Evolutionary conservation across 352 stramenopile genomes (phyloP).

Genomic region (Phytophthora idaei): DNA sequence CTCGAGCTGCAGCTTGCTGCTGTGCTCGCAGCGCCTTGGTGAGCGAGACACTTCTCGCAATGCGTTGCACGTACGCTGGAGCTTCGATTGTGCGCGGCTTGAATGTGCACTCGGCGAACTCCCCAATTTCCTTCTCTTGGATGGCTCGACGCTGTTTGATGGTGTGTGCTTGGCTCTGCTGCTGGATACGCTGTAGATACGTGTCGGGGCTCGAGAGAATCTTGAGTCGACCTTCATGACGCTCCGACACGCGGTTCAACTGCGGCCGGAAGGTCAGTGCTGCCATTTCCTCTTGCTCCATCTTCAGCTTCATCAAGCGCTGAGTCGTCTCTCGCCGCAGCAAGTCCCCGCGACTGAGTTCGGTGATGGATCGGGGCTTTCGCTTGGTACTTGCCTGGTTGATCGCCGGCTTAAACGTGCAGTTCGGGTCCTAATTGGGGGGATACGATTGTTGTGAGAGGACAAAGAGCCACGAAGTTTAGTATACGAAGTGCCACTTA

Average conservation of each 20-base stretch:
- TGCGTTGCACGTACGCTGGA: constrained; percentile 82
- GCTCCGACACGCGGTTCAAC: constrained; percentile 71
- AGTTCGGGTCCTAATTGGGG: constrained; percentile 68
- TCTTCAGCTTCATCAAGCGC: constrained; percentile 85
- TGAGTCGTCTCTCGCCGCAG: constrained; percentile 79
- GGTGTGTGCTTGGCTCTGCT: constrained; percentile 74
- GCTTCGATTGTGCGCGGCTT: constrained; percentile 85
- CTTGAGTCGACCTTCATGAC: constrained; percentile 76
- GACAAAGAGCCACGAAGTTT: neutral
- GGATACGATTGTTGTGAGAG: neutral
- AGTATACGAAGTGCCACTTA: constrained; percentile 25
- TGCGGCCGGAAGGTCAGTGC: constrained; percentile 80
- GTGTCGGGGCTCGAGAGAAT: constrained; percentile 81
- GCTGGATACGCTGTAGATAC: constrained; percentile 82
- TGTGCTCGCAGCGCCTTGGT: constrained; percentile 73
- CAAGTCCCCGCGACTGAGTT: constrained; percentile 80
- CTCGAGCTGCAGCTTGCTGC: constrained; percentile 45
- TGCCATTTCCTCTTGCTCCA: constrained; percentile 88
- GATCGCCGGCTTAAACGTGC: constrained; percentile 86
- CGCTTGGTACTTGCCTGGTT: constrained; percentile 72
- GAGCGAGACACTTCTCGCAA: constrained; percentile 76
- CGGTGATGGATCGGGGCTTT: constrained; percentile 70
- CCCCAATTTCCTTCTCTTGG: constrained; percentile 81
- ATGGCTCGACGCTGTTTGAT: constrained; percentile 77
- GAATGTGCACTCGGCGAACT: constrained; percentile 88